Evolutionary conservation across 2,329 filamentous ascomycete species (phyloP).

Genomic region (Aurifilum marmelostoma): DNA sequence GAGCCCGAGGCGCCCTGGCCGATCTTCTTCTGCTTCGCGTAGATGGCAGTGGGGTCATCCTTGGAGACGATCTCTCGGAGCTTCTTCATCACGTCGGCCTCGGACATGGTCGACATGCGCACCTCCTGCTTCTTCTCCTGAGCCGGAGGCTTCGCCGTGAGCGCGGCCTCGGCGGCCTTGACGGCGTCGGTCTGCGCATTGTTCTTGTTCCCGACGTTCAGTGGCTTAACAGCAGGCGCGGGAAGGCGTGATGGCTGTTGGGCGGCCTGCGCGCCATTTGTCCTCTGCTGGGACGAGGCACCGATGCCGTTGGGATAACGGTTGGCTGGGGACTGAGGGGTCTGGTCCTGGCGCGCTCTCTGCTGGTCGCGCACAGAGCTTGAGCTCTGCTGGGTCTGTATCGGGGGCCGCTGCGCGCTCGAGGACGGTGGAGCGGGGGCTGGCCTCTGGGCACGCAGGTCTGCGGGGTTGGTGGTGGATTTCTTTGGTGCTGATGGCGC

Average conservation of each 20-base stretch:
- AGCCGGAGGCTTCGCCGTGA: conserved; percentile 81
- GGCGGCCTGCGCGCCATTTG: conserved; percentile 48
- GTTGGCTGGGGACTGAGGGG: conserved; percentile 53
- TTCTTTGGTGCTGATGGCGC: conserved; percentile 78
- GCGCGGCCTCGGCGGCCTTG: conserved; percentile 86
- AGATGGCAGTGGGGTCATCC: conserved; percentile 90
- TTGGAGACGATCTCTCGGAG: conserved; percentile 94
- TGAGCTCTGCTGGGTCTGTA: conserved; percentile 55
- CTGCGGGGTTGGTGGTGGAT: conserved; percentile 59
- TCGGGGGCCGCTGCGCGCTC: conserved; percentile 48
- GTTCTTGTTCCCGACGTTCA: conserved; percentile 76
- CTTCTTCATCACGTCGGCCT: conserved; percentile 95
- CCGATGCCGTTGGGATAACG: conserved; percentile 61
- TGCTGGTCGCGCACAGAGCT: conserved; percentile 50
- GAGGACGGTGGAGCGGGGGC: conserved; percentile 69
- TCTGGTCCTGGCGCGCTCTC: conserved; percentile 52
- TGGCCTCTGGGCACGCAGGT: conserved; percentile 73
- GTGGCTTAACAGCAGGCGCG: conserved; percentile 64
- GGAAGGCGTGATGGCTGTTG: conserved; percentile 55
- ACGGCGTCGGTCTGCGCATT: conserved; percentile 65
- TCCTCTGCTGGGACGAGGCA: conserved; percentile 53
- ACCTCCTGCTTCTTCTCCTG: conserved; percentile 87
- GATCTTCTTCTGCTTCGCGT: conserved; percentile 99
- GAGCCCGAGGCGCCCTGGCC: conserved; percentile 97
- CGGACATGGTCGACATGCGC: conserved; percentile 98